These are phyloP conservation scores for Lentinula sp. DNA, from an alignment of 768 basidiomycete species.

Conservation along the genomic window DNA sequence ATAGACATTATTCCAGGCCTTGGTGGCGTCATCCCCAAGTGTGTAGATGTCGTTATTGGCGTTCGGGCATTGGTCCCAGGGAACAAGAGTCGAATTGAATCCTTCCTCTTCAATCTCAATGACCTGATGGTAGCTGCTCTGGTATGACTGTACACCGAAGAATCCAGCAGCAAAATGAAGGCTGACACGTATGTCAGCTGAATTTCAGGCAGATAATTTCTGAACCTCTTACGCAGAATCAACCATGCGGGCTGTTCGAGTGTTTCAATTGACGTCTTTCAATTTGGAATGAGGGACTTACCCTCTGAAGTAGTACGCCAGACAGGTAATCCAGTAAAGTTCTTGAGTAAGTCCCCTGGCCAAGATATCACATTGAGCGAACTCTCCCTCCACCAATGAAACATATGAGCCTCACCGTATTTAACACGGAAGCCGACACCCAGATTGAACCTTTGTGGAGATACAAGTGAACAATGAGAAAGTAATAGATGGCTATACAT, in stretches of 20 bases:
- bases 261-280: background rate
- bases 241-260: conserved; percentile 38
- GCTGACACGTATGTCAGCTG: conserved; percentile 12
- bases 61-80: conserved; percentile 63
- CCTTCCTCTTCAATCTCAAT: conserved; percentile 50
- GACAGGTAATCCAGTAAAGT: conserved; percentile 46
- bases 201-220: background rate
- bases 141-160: conserved; percentile 46
- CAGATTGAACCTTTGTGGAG: conserved; percentile 30
- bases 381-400: background rate
- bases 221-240: conserved; percentile 34
- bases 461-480: background rate
- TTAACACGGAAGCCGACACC: conserved; percentile 55
- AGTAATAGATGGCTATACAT: conserved; percentile 12
- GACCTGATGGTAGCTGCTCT: conserved; percentile 51
- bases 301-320: conserved; percentile 59
- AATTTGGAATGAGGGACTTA: conserved; percentile 12
- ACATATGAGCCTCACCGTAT: conserved; percentile 42
- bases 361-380: background rate
- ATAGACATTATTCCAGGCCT: conserved; percentile 58
- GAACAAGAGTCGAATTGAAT: conserved; percentile 67
- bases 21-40: conserved; percentile 35
- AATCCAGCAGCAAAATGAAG: conserved; percentile 53
- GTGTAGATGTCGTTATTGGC: conserved; percentile 35
- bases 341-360: conserved; percentile 29